Conservation (phyloP, 768 basidiomycete genomes). For the Cubamyces sp. region DNA sequence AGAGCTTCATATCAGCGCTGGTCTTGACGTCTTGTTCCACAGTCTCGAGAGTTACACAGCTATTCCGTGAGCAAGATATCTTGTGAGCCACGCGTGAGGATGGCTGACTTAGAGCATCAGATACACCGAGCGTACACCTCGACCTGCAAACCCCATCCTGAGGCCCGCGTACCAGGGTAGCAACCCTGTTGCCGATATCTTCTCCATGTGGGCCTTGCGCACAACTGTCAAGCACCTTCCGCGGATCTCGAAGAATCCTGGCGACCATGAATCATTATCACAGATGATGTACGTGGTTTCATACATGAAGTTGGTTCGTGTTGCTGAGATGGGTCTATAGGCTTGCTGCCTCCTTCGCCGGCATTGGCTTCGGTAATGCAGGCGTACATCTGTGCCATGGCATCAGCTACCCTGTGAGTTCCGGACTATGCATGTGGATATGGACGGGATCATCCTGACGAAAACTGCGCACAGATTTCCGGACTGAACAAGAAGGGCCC, state of each 20-base stretch:
- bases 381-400: constrained; percentile 92
- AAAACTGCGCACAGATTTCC: constrained; percentile 62
- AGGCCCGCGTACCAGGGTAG: constrained; percentile 94
- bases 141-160: constrained; percentile 87
- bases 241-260: constrained; percentile 75
- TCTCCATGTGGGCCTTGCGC: constrained; percentile 91
- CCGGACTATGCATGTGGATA: constrained; percentile 5
- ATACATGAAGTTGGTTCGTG: neutral
- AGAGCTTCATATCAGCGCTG: constrained; percentile 93
- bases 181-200: constrained; percentile 94
- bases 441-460: neutral
- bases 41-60: constrained; percentile 94
- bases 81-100: constrained; percentile 14
- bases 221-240: constrained; percentile 90
- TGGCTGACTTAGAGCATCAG: constrained; percentile 40
- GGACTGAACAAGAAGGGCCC: constrained; percentile 94
- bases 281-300: constrained; percentile 80
- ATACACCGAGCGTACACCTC: constrained; percentile 88
- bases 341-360: constrained; percentile 91
- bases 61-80: constrained; percentile 66
- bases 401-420: constrained; percentile 80
- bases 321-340: constrained; percentile 40
- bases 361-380: constrained; percentile 94
- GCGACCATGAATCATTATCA: constrained; percentile 80
- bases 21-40: constrained; percentile 95